These are phyloP conservation scores for Polychytrium aggregatum DNA, from an alignment of 192 early-diverging fungal species.

Conservation along the genomic window DNA sequence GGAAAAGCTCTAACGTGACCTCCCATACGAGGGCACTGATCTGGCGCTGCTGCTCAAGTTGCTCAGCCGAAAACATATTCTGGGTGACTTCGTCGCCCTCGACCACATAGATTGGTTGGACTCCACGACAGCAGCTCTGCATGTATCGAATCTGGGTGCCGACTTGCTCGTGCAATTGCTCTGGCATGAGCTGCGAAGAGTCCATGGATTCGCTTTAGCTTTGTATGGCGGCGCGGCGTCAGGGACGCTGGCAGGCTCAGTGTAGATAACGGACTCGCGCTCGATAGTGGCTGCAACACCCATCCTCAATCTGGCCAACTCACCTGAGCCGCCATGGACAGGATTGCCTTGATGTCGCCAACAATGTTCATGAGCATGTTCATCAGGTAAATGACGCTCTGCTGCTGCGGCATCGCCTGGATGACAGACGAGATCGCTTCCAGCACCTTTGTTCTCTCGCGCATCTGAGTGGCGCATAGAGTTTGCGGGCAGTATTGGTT, in stretches of 20 bases:
- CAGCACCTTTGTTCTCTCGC: slow-evolving; percentile 7
- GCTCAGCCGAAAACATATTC: not conserved
- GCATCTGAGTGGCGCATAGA: too few relatives aligned
- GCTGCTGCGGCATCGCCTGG: slow-evolving; percentile 11
- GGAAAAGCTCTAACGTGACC: slow-evolving; percentile 11
- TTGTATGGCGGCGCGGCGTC: not conserved
- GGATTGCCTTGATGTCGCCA: slow-evolving; percentile 9
- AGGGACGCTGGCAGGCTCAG: not conserved
- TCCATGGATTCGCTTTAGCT: not conserved
- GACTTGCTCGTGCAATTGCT: slow-evolving; percentile 1
- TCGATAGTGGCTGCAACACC: too few relatives aligned
- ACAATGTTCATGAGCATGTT: slow-evolving; percentile 13
- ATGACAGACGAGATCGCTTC: slow-evolving; percentile 16
- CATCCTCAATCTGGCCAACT: too few relatives aligned
- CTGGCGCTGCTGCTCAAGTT: not conserved
- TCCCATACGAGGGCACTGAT: slow-evolving; percentile 21
- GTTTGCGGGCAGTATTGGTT: too few relatives aligned
- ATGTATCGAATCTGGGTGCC: slow-evolving; percentile 4
- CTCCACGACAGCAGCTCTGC: slow-evolving; percentile 8
- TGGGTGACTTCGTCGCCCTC: not conserved
- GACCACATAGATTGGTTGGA: not conserved
- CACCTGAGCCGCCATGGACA: slow-evolving; percentile 9
- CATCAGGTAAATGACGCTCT: slow-evolving; percentile 15
- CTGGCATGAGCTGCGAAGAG: not conserved
- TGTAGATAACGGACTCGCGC: not conserved